Evolutionary conservation across 371 early-diverging fungal genomes (phyloP), one percentile per base, ranked within the genome.

Genomic region (Rhizopus delemar): DNA sequence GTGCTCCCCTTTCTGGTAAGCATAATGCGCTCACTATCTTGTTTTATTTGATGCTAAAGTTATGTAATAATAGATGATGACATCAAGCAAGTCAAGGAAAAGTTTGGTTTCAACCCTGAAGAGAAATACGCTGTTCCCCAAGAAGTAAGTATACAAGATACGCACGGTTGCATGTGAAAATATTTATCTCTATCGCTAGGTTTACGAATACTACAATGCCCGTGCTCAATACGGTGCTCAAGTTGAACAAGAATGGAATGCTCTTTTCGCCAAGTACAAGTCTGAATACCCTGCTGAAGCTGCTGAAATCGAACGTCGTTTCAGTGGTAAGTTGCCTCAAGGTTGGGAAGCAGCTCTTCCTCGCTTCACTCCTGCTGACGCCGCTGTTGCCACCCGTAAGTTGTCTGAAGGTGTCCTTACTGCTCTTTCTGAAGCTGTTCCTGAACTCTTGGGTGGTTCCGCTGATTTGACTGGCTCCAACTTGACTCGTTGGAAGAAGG

Each of bases 391-490:
- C 15, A 95, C 97, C n/a, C 88, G 92, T 63, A 97, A 96, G 76
- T 76, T 89, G 53, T 93, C 91, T 11, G 91, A 94, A 71, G 77
- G 66, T 53, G 90, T 93, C 46, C 68, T 99, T 56, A 92, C 93
- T 74, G 86, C 87, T 48, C 68, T 98, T 46, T 90, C 93, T 9
- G 83, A 86, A 31, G 65, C 78, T 29, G 41, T 95, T 38, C 92
- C 95, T 5, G 95, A 94, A 75, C 78, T 99, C 16, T 71, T 99
- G 60, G 92, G 98, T 68, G 99, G 99, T n/a, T 97, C 98, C 45
- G 99, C 99, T 32, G 99, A 99, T 81, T 81, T 99, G 73, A 95
- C 99, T 46, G 91, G 88, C n/a, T 99, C 99, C 52, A 98, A 95
- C 81, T 80, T 96, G 71, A 96, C 98, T 51, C 87, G 92, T 53